Base-by-base conservation (phyloP, 345 rosid species). In the Acer yangbiense region DNA sequence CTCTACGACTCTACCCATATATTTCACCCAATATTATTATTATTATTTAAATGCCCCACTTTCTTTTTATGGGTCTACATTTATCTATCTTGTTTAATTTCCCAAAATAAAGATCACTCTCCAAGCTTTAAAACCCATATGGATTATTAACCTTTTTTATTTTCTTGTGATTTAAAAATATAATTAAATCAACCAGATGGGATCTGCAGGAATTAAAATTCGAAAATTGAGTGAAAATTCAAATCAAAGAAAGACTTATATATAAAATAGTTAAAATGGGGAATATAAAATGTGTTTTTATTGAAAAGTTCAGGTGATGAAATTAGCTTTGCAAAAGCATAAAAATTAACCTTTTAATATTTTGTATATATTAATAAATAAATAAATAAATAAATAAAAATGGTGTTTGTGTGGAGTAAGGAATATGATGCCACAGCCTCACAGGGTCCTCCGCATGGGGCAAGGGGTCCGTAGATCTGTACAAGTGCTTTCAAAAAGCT, bases 401-500 rank as follows among this genome's bases (percentile, higher is more conserved):
- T 2, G 25, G 46, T 17, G 52, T 16, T 44, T 29, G 65, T 29
- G 65, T 48, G 68, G 82, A 78, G 48, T 74, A 20, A 64, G 77
- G 72, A 73, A 74, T 78, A 67, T 70, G 76, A 81, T 57, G 82
- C 69, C 70, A 79, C 32, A 29, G 32, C 32, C 32, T 29, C 32
- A 29, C 65, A 68, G 50, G 80, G 72, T 44, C 57, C 83, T 82
- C 67, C 54, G 54, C 46, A 64, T 75, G 74, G 86, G 87, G 81
- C 82, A 65, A 29, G 74, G 80, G 69, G 72, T 65, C 65, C 70
- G 76, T 66, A 14, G 58, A 78, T 80, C 65, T 67, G 76, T 62
- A 14, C 52, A 78, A 82, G 83, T 85, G 86, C 88, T 82, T 60
- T 82, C 41, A 72, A 82, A 81, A 85, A 78, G 89, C 87, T 85